Conservation (phyloP, 257 asterid genomes). For the Solanum tarapatanum region DNA sequence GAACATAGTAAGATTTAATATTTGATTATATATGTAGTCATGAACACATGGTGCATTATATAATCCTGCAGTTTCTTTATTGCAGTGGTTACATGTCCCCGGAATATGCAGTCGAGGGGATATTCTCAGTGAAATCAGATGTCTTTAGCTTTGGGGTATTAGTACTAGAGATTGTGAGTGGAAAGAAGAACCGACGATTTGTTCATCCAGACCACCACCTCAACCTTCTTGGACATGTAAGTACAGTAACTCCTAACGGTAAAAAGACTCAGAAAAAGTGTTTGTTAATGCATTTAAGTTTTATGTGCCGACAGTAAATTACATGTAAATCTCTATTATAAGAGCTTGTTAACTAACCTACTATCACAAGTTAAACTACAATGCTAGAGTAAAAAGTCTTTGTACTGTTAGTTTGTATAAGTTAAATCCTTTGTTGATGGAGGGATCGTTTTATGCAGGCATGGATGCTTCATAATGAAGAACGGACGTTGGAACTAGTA, state of each 20-base stretch:
- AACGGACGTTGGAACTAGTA: constrained; percentile 6
- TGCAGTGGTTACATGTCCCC: constrained; percentile 8
- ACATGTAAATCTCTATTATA: background rate
- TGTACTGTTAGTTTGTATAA: background rate
- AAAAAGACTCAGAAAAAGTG: background rate
- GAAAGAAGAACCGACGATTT: constrained; percentile 14
- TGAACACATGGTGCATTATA: background rate
- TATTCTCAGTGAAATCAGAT: constrained; percentile 21
- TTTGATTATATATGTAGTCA: background rate
- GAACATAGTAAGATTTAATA: constrained; percentile 32
- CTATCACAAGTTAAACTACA: background rate
- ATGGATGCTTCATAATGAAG: constrained; percentile 14
- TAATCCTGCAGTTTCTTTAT: background rate
- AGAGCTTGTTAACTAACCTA: background rate
- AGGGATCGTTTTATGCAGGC: constrained; percentile 12
- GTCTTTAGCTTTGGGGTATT: constrained; percentile 25
- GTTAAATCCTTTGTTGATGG: background rate
- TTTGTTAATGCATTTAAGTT: background rate
- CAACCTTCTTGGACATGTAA: constrained; percentile 23
- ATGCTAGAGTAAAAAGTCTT: background rate
- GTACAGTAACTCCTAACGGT: background rate
- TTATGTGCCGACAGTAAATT: background rate
- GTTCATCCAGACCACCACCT: constrained; percentile 15
- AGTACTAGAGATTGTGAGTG: constrained; percentile 19
- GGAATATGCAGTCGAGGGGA: constrained; percentile 16